These are phyloP conservation scores for Rhizoctonia solani DNA, from an alignment of 1,284 basidiomycete species.

Conservation along the genomic window DNA sequence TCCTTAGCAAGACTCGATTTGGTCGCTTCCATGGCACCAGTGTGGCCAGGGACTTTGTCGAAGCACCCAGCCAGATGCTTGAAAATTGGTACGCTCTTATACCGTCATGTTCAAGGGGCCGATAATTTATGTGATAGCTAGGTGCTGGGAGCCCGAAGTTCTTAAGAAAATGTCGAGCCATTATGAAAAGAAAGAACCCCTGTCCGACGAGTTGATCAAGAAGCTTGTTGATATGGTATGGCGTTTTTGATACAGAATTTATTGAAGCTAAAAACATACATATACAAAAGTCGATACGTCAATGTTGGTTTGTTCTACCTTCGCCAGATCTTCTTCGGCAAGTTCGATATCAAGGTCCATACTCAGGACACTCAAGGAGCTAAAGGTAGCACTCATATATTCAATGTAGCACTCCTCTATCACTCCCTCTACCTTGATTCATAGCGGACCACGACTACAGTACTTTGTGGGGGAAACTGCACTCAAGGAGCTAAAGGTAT, in stretches of 20 bases:
- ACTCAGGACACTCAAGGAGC: slow-evolving; percentile 59
- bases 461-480: slow-evolving; percentile 69
- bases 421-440: too few relatives aligned
- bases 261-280: background rate
- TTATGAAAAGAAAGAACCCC: slow-evolving; percentile 69
- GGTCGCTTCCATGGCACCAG: slow-evolving; percentile 79
- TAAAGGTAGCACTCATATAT: slow-evolving; percentile 37
- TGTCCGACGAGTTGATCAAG: slow-evolving; percentile 74
- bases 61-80: slow-evolving; percentile 87
- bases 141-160: slow-evolving; percentile 79
- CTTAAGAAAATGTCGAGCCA: slow-evolving; percentile 77
- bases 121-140: slow-evolving; percentile 39
- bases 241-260: background rate
- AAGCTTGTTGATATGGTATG: slow-evolving; percentile 75
- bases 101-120: background rate
- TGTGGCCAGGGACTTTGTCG: slow-evolving; percentile 82
- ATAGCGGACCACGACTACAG: slow-evolving; percentile 70
- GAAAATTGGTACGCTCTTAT: slow-evolving; percentile 82
- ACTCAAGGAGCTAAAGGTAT: slow-evolving; percentile 1
- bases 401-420: too few relatives aligned
- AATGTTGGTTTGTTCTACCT: slow-evolving; percentile 80
- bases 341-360: slow-evolving; percentile 77
- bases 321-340: slow-evolving; percentile 80
- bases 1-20: slow-evolving; percentile 73
- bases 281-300: slow-evolving; percentile 72